Conservation (phyloP, 257 asterid species). For the Ballota nigra region DNA sequence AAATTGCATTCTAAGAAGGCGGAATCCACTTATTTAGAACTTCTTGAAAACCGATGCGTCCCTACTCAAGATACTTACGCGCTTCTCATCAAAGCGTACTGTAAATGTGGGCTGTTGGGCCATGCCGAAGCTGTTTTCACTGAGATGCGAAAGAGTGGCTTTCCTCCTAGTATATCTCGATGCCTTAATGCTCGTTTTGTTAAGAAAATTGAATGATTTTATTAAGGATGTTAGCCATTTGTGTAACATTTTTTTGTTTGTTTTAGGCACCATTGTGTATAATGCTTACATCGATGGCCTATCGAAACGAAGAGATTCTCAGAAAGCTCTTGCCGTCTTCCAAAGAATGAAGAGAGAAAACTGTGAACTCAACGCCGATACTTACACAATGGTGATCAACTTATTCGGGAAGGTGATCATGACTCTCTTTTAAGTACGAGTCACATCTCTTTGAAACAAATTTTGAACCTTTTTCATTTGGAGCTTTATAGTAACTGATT, state of each 20-base stretch:
- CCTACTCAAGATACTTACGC: conserved; percentile 92
- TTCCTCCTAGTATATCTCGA: conserved; percentile 51
- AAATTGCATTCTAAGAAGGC: conserved; percentile 54
- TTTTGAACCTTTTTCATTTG: background rate
- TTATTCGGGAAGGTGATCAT: conserved; percentile 72
- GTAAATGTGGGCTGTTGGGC: conserved; percentile 57
- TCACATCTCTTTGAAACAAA: background rate
- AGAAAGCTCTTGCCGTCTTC: conserved; percentile 61
- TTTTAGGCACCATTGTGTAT: conserved; percentile 60
- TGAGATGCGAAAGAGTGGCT: conserved; percentile 60
- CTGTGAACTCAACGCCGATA: conserved; percentile 65
- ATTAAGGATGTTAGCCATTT: conserved; percentile 7
- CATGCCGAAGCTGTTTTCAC: conserved; percentile 70
- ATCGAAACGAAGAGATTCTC: conserved; percentile 47
- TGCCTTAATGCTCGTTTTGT: background rate
- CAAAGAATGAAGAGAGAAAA: conserved; percentile 71
- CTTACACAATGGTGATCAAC: conserved; percentile 85
- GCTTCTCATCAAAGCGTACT: conserved; percentile 68
- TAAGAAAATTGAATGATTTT: background rate
- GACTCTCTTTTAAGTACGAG: background rate
- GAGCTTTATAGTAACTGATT: background rate
- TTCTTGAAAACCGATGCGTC: conserved; percentile 66
- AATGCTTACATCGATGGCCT: conserved; percentile 80
- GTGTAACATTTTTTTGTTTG: conserved; percentile 8
- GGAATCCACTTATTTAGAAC: conserved; percentile 61